Percentiles rank a stretch among this genome's conserved stretches.
Evolutionary conservation across 148 eudicot genomes (phyloP).

Genomic region (Rhododendron ovatum): DNA sequence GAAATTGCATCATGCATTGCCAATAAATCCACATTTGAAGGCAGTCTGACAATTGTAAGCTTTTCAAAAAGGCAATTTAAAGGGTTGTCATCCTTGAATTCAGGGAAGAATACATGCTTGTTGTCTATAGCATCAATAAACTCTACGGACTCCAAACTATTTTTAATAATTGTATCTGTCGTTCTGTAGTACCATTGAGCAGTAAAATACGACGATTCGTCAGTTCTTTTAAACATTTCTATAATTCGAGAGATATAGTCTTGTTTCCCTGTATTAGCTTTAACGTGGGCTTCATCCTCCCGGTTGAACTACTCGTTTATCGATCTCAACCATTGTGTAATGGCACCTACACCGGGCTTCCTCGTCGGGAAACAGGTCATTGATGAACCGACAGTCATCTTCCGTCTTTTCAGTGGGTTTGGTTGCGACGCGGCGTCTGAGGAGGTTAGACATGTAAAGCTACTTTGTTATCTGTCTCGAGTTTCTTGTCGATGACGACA

Average conservation of each 20-base stretch:
- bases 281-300: neutral
- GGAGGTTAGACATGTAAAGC: too few species aligned
- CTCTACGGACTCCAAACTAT: neutral
- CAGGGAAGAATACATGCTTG: too few species aligned
- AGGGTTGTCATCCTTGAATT: too few species aligned
- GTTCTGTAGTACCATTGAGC: conserved; percentile 80
- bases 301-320: conserved; percentile 30
- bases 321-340: conserved; percentile 38
- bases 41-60: too few species aligned
- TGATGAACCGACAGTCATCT: too few species aligned
- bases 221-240: conserved; percentile 60
- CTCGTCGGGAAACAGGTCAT: too few species aligned
- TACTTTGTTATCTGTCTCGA: too few species aligned
- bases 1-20: too few species aligned
- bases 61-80: too few species aligned
- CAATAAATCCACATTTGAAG: too few species aligned
- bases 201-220: conserved; percentile 41
- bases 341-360: conserved; percentile 16
- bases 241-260: conserved; percentile 54
- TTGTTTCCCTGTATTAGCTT: neutral
- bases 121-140: conserved; percentile 36
- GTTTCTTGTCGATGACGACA: too few species aligned
- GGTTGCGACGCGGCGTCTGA: neutral
- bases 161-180: conserved; percentile 53
- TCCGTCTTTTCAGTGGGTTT: neutral